Conservation (phyloP, 2,329 filamentous ascomycete genomes). For the Fusarium sp. region DNA sequence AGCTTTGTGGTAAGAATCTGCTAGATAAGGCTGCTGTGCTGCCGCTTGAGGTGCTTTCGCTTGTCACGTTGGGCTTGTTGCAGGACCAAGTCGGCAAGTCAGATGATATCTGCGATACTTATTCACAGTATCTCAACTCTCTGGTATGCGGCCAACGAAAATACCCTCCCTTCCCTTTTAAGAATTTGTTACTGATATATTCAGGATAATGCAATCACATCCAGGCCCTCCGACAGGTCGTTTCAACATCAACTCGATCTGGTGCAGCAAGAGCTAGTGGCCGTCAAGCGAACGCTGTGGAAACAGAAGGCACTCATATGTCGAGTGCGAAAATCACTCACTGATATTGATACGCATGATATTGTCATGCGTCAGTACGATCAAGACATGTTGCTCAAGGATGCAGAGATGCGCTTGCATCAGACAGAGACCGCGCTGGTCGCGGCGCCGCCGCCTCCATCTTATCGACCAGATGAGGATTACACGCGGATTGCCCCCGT, state of each 20-base stretch:
- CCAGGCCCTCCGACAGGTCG: slow-evolving; percentile 58
- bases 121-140: slow-evolving; percentile 59
- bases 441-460: slow-evolving; percentile 9
- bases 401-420: slow-evolving; percentile 19
- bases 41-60: slow-evolving; percentile 61
- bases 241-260: slow-evolving; percentile 60
- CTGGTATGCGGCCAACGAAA: slow-evolving; percentile 53
- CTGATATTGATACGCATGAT: slow-evolving; percentile 33
- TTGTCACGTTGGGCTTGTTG: slow-evolving; percentile 58
- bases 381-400: slow-evolving; percentile 21
- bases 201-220: slow-evolving; percentile 59
- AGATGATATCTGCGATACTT: slow-evolving; percentile 59
- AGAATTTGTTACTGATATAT: slow-evolving; percentile 30
- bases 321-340: slow-evolving; percentile 46
- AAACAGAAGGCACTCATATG: slow-evolving; percentile 54
- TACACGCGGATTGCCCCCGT: slow-evolving; percentile 13
- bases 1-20: slow-evolving; percentile 53
- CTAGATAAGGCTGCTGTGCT: slow-evolving; percentile 57
- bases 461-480: slow-evolving; percentile 24
- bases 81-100: slow-evolving; percentile 57
- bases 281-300: slow-evolving; percentile 56
- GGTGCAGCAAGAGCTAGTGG: slow-evolving; percentile 59
- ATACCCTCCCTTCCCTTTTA: too few relatives aligned
- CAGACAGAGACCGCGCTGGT: slow-evolving; percentile 10
- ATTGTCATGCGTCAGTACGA: slow-evolving; percentile 31